These are phyloP conservation scores for Pharus latifolius DNA, from an alignment of 176 grass and related monocot species.

Conservation along the genomic window DNA sequence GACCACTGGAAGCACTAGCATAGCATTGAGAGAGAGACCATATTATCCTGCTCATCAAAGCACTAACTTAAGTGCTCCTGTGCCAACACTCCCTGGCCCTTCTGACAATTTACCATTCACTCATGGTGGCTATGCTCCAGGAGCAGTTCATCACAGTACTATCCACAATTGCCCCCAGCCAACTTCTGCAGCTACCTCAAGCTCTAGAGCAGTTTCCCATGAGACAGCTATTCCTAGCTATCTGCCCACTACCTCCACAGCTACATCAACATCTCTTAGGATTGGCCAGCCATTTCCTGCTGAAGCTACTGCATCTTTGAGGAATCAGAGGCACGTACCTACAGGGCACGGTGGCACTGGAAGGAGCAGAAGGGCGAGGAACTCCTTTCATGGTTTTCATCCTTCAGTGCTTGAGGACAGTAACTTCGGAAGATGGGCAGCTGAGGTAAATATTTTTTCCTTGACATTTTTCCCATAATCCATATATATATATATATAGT, in stretches of 20 bases:
- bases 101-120: conserved; percentile 9
- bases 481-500: background rate
- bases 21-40: conserved; percentile 23
- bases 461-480: background rate
- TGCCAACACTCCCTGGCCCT: conserved; percentile 14
- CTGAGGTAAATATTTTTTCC: conserved; percentile 35
- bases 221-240: conserved; percentile 18
- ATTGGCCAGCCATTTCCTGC: conserved; percentile 25
- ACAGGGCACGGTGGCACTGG: conserved; percentile 15
- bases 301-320: conserved; percentile 29
- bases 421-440: conserved; percentile 32
- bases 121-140: conserved; percentile 24
- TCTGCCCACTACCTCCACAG: conserved; percentile 15
- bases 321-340: conserved; percentile 32
- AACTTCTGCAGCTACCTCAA: conserved; percentile 24
- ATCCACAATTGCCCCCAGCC: conserved; percentile 19
- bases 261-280: background rate
- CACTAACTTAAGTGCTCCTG: conserved; percentile 24
- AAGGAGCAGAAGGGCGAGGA: conserved; percentile 52
- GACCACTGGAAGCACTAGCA: conserved; percentile 8
- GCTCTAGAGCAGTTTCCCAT: background rate
- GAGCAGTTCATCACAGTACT: conserved; percentile 13
- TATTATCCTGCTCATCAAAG: conserved; percentile 30
- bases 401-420: conserved; percentile 33
- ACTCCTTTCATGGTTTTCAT: conserved; percentile 41